Conservation (phyloP, 1,284 basidiomycete species). For the Pseudozyma flocculosa region DNA sequence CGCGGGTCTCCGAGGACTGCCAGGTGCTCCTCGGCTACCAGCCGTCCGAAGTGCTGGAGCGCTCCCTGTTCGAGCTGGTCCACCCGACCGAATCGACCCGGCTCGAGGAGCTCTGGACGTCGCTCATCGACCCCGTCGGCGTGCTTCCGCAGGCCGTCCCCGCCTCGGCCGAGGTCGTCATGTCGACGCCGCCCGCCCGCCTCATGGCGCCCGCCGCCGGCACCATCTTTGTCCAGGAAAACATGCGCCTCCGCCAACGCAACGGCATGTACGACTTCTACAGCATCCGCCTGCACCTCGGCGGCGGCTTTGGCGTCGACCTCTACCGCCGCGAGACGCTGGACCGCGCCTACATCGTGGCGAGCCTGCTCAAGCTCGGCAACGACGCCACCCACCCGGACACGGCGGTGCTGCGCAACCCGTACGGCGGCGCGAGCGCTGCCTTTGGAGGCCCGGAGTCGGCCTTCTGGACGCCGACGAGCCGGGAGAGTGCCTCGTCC, state of each 20-base stretch:
- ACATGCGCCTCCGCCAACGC: conserved; percentile 36
- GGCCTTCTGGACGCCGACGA: background rate
- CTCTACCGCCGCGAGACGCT: conserved; percentile 40
- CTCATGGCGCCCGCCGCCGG: conserved; percentile 41
- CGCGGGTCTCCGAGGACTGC: conserved; percentile 37
- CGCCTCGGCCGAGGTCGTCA: conserved; percentile 27
- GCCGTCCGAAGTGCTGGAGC: conserved; percentile 31
- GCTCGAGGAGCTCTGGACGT: conserved; percentile 31
- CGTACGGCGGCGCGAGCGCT: conserved; percentile 9
- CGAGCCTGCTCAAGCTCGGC: conserved; percentile 40
- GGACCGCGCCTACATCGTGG: conserved; percentile 43
- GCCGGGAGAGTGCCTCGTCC: too few species aligned
- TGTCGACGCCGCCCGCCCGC: conserved; percentile 18
- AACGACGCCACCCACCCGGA: conserved; percentile 41
- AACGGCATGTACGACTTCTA: conserved; percentile 40
- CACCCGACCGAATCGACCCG: conserved; percentile 34
- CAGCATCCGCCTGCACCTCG: conserved; percentile 42
- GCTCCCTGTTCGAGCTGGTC: conserved; percentile 37
- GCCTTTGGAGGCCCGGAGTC: too few species aligned
- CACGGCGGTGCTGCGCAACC: conserved; percentile 20
- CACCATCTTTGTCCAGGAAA: conserved; percentile 44
- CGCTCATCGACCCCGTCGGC: conserved; percentile 39
- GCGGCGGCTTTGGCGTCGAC: conserved; percentile 43
- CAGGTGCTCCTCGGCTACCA: conserved; percentile 32
- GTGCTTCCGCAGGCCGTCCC: conserved; percentile 29